These are phyloP conservation scores for Schizophyllum commune DNA, from an alignment of 1,284 basidiomycete genomes.

Conservation along the genomic window DNA sequence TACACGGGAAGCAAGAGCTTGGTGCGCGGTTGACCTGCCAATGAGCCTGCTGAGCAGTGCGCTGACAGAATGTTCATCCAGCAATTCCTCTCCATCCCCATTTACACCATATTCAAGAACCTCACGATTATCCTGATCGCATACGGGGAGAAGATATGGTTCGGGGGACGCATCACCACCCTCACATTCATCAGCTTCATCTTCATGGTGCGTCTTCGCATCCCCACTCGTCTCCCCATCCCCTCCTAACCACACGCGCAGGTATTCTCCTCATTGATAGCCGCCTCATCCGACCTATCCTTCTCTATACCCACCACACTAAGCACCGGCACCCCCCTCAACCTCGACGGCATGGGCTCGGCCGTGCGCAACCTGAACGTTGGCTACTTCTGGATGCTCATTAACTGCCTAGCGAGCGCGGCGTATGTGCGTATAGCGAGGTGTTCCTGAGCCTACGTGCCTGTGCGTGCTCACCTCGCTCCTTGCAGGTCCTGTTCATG, in stretches of 20 bases:
- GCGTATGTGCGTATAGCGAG: conserved; percentile 65
- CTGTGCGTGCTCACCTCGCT: conserved; percentile 3
- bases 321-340: conserved; percentile 34
- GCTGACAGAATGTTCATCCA: conserved; percentile 21
- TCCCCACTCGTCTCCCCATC: neutral
- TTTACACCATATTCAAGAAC: conserved; percentile 99
- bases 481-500: conserved; percentile 81
- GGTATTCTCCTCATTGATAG: conserved; percentile 92
- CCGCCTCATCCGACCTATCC: conserved; percentile 89
- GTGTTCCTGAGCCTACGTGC: conserved; percentile 1
- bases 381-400: conserved; percentile 95
- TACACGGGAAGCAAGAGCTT: conserved; percentile 98
- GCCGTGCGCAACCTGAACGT: conserved; percentile 58
- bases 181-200: conserved; percentile 87
- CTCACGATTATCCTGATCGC: conserved; percentile 98
- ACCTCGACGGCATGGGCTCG: conserved; percentile 37
- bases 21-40: conserved; percentile 39
- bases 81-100: conserved; percentile 91
- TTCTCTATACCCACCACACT: conserved; percentile 31
- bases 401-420: conserved; percentile 89
- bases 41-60: neutral
- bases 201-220: conserved; percentile 70
- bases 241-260: conserved; percentile 20
- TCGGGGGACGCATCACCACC: conserved; percentile 83
- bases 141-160: conserved; percentile 98